Base-by-base conservation (phyloP, 108 stramenopile species). In the Cyclotella kingstonii region DNA sequence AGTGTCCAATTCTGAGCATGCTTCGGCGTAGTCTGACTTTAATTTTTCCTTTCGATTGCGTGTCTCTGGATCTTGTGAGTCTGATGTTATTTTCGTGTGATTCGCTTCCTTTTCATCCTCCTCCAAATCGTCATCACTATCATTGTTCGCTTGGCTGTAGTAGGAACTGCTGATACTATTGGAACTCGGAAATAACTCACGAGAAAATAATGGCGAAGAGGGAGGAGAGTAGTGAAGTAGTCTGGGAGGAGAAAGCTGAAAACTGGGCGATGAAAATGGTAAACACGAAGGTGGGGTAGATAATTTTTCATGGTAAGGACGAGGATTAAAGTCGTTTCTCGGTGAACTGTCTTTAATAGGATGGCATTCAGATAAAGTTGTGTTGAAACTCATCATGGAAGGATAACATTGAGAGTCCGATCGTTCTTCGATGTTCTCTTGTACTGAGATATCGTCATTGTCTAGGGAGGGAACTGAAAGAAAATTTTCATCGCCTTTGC, bases 141-240 rank as follows among this genome's bases (percentile, higher is more conserved):
- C 27, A 5, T 51, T 29, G 3, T 51, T 29, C 4, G 10, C 50
- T 10, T 54, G 3, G 18, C 18, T 38, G 34, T 54, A 54, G 54
- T 54, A 54, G 10, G 28, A 35, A 19, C 34, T 54, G 35, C 19
- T 54, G 33, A 29, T 54, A 11, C 35, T 38, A 28, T 33, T 36
- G 33, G 35, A 21, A 8, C 12, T 21, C n/a, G 54, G 54, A 38
- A 54, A 54, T 5, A 54, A 22, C 15, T 54, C 15, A 12, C 54
- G 33, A 21, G 35, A 35, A 17, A 54, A 17, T 35, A 54, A n/a
- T 38, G 54, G 54, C 2, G 54, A 54, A 14, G 54, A 38, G 19
- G 54, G 54, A 3, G 54, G 54, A 21, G 54, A 54, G 19, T 18
- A 46, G 12, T 22, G 3, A 2, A 46, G 21, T 46, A 40, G 4